phyloP scores from a whole-genome alignment of 352 stramenopile genomes.

The Phytophthora rubi region DNA sequence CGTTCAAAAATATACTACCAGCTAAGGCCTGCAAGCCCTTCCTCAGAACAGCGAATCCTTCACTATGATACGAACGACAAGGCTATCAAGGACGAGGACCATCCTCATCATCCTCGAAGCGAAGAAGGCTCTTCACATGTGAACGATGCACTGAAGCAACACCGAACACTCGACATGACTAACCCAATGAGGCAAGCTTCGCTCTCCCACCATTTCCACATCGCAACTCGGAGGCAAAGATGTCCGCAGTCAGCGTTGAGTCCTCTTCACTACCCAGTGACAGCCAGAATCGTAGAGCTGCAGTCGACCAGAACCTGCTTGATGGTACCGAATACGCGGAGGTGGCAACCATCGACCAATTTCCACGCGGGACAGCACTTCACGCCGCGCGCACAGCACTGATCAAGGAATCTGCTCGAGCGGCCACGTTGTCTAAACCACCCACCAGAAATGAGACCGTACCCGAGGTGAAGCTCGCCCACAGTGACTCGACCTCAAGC shows the following conservation, averaged over 20 bases:
- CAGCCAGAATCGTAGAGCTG: background rate
- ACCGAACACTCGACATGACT: background rate
- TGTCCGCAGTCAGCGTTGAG: slow-evolving; percentile 14
- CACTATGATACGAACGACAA: slow-evolving; percentile 16
- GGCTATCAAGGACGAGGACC: slow-evolving; percentile 18
- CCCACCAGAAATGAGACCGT: background rate
- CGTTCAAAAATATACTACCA: slow-evolving; percentile 41
- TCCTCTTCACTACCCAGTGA: background rate
- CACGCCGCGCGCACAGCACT: slow-evolving; percentile 51
- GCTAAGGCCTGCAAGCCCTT: slow-evolving; percentile 23
- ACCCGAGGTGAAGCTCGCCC: background rate
- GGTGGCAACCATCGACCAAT: slow-evolving; percentile 28
- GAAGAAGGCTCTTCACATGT: background rate
- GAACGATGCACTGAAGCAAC: background rate
- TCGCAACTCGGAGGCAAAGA: slow-evolving; percentile 16
- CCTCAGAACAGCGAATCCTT: slow-evolving; percentile 33
- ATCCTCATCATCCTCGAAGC: slow-evolving; percentile 9
- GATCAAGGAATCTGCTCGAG: slow-evolving; percentile 11
- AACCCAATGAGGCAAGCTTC: background rate
- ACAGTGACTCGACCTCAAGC: background rate
- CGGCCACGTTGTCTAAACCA: slow-evolving; percentile 11
- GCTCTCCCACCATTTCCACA: slow-evolving; percentile 14
- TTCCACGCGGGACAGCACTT: slow-evolving; percentile 55
- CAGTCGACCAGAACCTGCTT: background rate
- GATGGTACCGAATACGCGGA: slow-evolving; percentile 10